A percentile compares a stretch with the other conserved stretches of the same genome.
Evolutionary conservation across 352 stramenopile genomes (phyloP).

Genomic region (Sclerospora graminicola): DNA sequence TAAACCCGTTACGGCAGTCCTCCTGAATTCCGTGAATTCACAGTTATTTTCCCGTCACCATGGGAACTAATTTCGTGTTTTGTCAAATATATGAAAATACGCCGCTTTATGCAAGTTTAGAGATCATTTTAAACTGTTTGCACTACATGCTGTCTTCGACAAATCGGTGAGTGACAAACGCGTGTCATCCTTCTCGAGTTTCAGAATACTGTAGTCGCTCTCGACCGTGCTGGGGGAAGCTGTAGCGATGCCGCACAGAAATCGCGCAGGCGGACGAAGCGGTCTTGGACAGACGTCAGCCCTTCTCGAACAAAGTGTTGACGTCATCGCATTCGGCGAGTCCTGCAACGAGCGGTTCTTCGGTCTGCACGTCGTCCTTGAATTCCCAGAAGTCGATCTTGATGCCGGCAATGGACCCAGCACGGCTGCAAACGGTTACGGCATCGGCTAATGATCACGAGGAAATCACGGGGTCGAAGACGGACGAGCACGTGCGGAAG

Average conservation of each 20-base stretch:
- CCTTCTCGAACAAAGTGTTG: no score
- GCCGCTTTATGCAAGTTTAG: background rate
- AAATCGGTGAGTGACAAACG: background rate
- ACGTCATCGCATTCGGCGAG: background rate
- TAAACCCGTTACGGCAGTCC: conserved; percentile 8
- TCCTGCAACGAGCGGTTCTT: background rate
- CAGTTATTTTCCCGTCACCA: background rate
- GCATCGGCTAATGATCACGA: background rate
- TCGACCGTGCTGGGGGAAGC: background rate
- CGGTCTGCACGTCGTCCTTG: background rate
- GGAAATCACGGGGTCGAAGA: background rate
- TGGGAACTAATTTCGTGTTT: no score
- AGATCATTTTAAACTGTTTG: conserved; percentile 1
- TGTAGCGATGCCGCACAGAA: background rate
- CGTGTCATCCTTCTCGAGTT: no score
- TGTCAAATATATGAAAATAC: conserved; percentile 1
- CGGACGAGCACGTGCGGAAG: no score
- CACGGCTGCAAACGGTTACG: no score
- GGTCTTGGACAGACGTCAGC: no score
- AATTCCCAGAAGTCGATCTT: background rate
- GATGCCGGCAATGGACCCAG: no score
- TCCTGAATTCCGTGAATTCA: background rate
- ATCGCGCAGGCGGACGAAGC: no score
- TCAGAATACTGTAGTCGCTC: background rate
- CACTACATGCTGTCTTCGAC: background rate